phyloP scores from a whole-genome alignment of 345 rosid genomes.

The Garcia nutans region DNA sequence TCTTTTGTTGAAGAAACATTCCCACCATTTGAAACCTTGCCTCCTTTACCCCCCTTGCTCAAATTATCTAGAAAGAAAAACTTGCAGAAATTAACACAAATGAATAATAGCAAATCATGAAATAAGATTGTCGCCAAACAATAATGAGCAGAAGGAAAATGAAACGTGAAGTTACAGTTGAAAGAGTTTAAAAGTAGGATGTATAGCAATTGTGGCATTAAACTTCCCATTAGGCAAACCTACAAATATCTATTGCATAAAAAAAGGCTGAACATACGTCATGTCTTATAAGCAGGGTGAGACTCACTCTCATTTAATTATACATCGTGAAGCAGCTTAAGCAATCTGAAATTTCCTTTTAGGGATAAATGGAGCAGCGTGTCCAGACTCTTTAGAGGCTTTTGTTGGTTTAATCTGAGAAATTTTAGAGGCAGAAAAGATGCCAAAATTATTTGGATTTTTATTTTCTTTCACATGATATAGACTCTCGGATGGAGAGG shows the following conservation, averaged over 20 bases:
- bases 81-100: conserved; percentile 15
- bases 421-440: neutral
- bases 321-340: too few relatives aligned
- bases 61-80: conserved; percentile 31
- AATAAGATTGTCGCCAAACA: neutral
- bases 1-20: conserved; percentile 47
- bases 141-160: conserved; percentile 9
- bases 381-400: too few relatives aligned
- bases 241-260: neutral
- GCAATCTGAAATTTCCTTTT: too few relatives aligned
- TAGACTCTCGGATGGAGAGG: too few relatives aligned
- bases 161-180: neutral
- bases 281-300: too few relatives aligned
- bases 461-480: too few relatives aligned
- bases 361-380: too few relatives aligned
- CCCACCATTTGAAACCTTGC: conserved; percentile 35
- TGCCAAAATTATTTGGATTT: too few relatives aligned
- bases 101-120: conserved; percentile 10
- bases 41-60: conserved; percentile 58
- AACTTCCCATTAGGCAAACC: conserved; percentile 35
- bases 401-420: too few relatives aligned
- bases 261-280: neutral
- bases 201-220: conserved; percentile 38
- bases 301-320: too few relatives aligned
- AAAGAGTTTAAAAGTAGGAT: conserved; percentile 13